Evolutionary conservation across 371 early-diverging fungal species (phyloP), one percentile per base, ranked within the genome.

Genomic region (Umbelopsis sp.): DNA sequence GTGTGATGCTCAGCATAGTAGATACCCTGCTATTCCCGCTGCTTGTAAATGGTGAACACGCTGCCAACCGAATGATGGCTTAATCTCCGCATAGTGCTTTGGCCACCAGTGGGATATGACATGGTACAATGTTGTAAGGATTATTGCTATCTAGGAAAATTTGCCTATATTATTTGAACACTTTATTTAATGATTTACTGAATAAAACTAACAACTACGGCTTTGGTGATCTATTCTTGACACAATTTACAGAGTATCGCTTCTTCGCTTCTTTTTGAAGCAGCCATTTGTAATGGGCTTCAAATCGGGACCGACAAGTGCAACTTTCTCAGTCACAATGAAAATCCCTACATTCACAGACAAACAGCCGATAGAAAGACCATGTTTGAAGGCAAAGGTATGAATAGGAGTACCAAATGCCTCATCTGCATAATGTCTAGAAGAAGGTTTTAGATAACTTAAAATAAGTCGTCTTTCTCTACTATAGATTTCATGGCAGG

Each of bases 281-380:
- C 29, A 10, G 57, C 5, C 16, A 57, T 37, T 25, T 57, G 57
- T 35, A 24, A 57, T 35, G 35, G 57, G 3, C 57, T 57, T 57
- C 57, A 11, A 57, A 57, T 29, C 32, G 57, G 57, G 57, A 57
- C 57, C 18, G n/a, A 29, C 35, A 29, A 35, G 35, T 14, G 57
- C 29, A 35, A 25, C 57, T 11, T 35, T 57, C 29, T 57, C 57
- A 57, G 57, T 57, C 37, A 57, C 57, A 57, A 57, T 57, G 57
- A 14, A 57, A 57, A 57, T 57, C 57, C 29, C 10, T 16, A 57
- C 57, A 57, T 57, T 57, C 57, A 35, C 35, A 57, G 57, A 57
- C 35, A 35, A 57, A 57, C 29, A 35, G 35, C 57, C 29, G 35
- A 29, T 35, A 16, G 32, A 29, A 29, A 12, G 14, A 29, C 9